Evolutionary conservation across 2,329 filamentous ascomycete species (phyloP).

Genomic region (Chaetomiaceae sp.): DNA sequence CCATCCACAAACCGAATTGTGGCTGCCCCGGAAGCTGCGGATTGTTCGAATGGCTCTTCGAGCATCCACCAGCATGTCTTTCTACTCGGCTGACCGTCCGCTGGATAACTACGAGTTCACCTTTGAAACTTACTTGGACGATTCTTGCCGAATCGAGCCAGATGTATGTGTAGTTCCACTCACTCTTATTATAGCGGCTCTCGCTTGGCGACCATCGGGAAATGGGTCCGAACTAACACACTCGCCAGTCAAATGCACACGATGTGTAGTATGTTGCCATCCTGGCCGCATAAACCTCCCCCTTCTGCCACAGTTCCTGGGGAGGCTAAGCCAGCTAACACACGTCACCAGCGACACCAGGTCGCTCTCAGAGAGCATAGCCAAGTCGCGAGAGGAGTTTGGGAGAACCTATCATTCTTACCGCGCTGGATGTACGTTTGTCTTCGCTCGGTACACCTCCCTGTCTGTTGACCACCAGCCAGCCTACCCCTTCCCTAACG

Average conservation of each 20-base stretch:
- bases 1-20: neutral
- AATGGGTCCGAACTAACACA: neutral
- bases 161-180: slow-evolving; percentile 24
- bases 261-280: slow-evolving; percentile 18
- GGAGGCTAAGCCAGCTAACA: neutral
- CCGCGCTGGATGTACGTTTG: slow-evolving; percentile 29
- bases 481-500: slow-evolving; percentile 37
- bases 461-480: neutral
- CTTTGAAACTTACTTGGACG: slow-evolving; percentile 28
- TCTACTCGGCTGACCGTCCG: slow-evolving; percentile 5
- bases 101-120: slow-evolving; percentile 27
- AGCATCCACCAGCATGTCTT: slow-evolving; percentile 1
- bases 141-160: slow-evolving; percentile 23
- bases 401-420: slow-evolving; percentile 34
- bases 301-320: no score
- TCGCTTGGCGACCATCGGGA: neutral
- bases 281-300: no score
- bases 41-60: neutral
- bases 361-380: slow-evolving; percentile 33
- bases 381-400: slow-evolving; percentile 29
- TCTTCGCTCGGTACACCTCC: neutral
- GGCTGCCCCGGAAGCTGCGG: no score
- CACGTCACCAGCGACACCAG: slow-evolving; percentile 23
- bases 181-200: neutral
- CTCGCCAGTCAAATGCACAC: slow-evolving; percentile 6